These are phyloP conservation scores for Saccharomycopsis selenospora DNA, from an alignment of 805 yeast species.

Conservation along the genomic window DNA sequence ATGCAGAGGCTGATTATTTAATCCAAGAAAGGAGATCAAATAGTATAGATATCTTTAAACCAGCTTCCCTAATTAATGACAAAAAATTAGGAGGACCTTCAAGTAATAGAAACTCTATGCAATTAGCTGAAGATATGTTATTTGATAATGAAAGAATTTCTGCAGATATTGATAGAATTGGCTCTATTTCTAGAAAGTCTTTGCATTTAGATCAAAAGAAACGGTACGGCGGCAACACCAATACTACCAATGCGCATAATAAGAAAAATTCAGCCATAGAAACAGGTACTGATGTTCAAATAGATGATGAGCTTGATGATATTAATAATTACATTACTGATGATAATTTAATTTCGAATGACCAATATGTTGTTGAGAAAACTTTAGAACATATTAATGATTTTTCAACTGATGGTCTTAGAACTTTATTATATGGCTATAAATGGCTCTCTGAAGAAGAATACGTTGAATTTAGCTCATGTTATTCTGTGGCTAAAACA, in stretches of 20 bases:
- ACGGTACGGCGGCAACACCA: slow-evolving; percentile 36
- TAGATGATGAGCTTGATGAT: neutral
- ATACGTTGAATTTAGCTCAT: slow-evolving; percentile 58
- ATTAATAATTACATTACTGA: slow-evolving; percentile 36
- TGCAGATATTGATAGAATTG: slow-evolving; percentile 47
- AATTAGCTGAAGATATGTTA: slow-evolving; percentile 46
- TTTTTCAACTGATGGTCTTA: slow-evolving; percentile 88
- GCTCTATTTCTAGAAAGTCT: slow-evolving; percentile 47
- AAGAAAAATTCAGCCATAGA: neutral
- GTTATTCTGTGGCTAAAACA: slow-evolving; percentile 70
- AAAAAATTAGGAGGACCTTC: neutral
- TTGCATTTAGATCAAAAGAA: slow-evolving; percentile 52
- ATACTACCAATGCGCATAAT: slow-evolving; percentile 22
- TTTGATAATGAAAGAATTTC: slow-evolving; percentile 37
- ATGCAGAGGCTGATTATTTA: slow-evolving; percentile 69
- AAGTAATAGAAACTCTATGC: slow-evolving; percentile 24
- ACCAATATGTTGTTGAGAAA: slow-evolving; percentile 69
- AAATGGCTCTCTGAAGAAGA: slow-evolving; percentile 55
- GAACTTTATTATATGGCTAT: slow-evolving; percentile 81
- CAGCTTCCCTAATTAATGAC: neutral
- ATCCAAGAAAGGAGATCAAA: slow-evolving; percentile 48
- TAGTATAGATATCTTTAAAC: slow-evolving; percentile 24
- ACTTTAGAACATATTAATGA: slow-evolving; percentile 89
- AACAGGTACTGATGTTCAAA: slow-evolving; percentile 1
- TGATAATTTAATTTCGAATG: slow-evolving; percentile 58